Evolutionary conservation across 192 early-diverging fungal species (phyloP).

Genomic region (Linderina pennispora): DNA sequence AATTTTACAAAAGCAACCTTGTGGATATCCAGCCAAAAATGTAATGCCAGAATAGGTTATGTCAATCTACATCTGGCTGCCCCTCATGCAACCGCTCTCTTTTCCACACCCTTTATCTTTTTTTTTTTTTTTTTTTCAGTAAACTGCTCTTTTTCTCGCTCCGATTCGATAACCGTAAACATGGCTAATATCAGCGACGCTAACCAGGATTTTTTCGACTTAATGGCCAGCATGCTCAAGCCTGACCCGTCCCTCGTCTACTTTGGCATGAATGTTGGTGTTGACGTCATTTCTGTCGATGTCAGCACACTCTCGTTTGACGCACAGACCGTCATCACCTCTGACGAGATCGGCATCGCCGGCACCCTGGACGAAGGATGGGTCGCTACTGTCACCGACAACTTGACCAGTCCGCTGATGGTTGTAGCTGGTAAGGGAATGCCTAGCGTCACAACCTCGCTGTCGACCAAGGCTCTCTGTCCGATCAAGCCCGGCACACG

Average conservation of each 20-base stretch:
- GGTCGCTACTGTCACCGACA: not conserved
- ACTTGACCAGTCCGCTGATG: too few relatives aligned
- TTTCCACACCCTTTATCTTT: not conserved
- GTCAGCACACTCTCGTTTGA: not conserved
- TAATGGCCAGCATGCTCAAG: too few relatives aligned
- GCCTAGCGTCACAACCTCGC: not conserved
- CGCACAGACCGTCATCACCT: not conserved
- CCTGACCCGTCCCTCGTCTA: too few relatives aligned
- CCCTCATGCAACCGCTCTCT: not conserved
- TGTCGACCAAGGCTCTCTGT: not conserved
- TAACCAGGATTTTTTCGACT: too few relatives aligned
- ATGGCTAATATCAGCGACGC: too few relatives aligned
- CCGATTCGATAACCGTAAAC: too few relatives aligned
- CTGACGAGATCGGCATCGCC: not conserved
- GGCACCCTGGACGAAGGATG: not conserved
- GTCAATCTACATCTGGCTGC: not conserved
- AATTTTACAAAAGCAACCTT: constrained; percentile 25
- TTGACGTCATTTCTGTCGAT: not conserved
- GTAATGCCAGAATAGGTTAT: not conserved
- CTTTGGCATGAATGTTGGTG: not conserved
- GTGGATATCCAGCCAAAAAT: constrained; percentile 22
- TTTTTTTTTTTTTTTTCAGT: not conserved
- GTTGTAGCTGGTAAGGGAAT: too few relatives aligned
- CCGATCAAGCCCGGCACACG: not conserved
- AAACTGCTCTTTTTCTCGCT: not conserved